A percentile compares a stretch with the other conserved stretches of the same genome.
These are phyloP conservation scores for Halteria grandinella DNA, from an alignment of 73 alveolate species.

Conservation along the genomic window DNA sequence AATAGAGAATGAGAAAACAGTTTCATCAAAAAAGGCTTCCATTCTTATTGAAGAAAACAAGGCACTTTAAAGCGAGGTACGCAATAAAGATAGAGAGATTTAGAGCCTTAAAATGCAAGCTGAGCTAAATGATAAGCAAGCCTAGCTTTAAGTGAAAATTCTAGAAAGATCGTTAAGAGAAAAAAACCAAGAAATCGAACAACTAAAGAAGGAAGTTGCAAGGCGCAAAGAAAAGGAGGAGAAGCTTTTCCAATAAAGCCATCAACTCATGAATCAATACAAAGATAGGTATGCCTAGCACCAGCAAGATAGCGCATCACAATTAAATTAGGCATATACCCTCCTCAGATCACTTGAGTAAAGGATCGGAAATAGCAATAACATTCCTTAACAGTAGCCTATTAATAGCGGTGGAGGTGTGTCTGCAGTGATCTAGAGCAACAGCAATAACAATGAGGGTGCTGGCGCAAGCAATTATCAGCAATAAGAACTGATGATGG, in stretches of 20 bases:
- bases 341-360: slow-evolving; percentile 3
- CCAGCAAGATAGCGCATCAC: neutral
- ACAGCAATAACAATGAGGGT: too few relatives aligned
- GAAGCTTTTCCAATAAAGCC: too few relatives aligned
- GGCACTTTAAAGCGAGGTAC: neutral
- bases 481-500: slow-evolving; percentile 2
- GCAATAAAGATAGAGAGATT: slow-evolving; percentile 16
- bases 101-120: neutral
- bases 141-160: neutral
- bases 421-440: neutral
- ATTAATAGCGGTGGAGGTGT: neutral
- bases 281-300: neutral
- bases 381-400: neutral
- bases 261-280: too few relatives aligned
- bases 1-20: slow-evolving; percentile 7
- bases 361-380: too few relatives aligned
- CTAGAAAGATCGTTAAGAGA: neutral
- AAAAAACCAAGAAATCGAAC: neutral
- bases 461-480: slow-evolving; percentile 3
- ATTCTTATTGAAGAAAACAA: slow-evolving; percentile 46
- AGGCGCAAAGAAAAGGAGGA: slow-evolving; percentile 32
- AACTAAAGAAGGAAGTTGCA: slow-evolving; percentile 19
- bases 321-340: neutral
- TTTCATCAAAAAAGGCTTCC: slow-evolving; percentile 9
- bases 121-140: neutral